Conservation (phyloP, 2,329 filamentous ascomycete species). For the Colletotrichum musicola region DNA sequence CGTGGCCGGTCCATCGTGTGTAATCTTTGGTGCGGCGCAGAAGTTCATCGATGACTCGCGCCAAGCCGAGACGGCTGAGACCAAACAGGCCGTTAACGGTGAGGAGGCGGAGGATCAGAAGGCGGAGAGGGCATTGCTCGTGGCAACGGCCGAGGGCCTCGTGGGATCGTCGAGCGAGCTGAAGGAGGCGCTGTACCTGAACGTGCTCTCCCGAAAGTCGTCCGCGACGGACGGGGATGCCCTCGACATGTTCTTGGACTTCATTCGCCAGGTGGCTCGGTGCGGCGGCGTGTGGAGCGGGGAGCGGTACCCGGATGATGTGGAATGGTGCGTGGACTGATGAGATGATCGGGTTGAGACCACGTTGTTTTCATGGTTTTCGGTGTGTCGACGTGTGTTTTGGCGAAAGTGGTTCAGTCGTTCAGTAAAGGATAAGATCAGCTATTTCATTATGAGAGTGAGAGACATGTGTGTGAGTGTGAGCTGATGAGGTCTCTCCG, state of each 20-base stretch:
- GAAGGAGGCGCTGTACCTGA: constrained; percentile 9
- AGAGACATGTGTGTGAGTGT: too few species aligned
- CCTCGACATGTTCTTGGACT: neutral
- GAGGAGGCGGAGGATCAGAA: neutral
- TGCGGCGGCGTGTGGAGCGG: constrained; percentile 7
- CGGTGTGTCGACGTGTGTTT: too few species aligned
- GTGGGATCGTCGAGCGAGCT: neutral
- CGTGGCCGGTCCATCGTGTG: neutral
- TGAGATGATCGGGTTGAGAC: neutral
- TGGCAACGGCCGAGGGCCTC: constrained; percentile 5
- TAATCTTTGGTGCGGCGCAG: constrained; percentile 3
- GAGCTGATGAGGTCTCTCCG: too few species aligned
- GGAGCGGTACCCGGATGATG: neutral
- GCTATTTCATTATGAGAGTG: too few species aligned
- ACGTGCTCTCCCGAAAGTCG: neutral
- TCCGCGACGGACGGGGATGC: neutral
- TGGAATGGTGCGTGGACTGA: constrained; percentile 19
- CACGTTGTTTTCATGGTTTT: neutral
- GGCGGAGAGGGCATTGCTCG: neutral
- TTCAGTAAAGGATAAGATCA: too few species aligned
- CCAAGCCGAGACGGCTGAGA: neutral
- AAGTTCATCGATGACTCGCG: neutral
- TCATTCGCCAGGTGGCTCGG: constrained; percentile 13
- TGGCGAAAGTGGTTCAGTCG: too few species aligned
- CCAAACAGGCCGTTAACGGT: constrained; percentile 10